Evolutionary conservation across 1,284 basidiomycete species (phyloP).

Genomic region (Cryptococcus sp.): DNA sequence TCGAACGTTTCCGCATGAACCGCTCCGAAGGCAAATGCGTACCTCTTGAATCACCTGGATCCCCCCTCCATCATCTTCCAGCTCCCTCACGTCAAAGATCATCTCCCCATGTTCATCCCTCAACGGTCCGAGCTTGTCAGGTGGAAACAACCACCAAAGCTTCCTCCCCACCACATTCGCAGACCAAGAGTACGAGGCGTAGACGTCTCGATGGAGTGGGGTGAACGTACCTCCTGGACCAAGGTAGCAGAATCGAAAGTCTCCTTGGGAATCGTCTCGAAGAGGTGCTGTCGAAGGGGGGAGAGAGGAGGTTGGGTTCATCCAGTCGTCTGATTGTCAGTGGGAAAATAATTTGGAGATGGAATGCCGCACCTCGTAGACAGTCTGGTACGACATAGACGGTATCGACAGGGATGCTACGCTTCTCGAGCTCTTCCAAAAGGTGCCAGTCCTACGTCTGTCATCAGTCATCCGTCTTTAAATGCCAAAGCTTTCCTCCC

Average conservation of each 20-base stretch:
- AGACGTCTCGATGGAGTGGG: constrained; percentile 53
- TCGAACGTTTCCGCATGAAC: too few relatives aligned
- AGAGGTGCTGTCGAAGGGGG: constrained; percentile 2
- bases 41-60: constrained; percentile 37
- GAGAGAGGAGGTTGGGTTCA: constrained; percentile 46
- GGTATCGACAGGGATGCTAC: constrained; percentile 23
- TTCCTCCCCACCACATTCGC: constrained; percentile 55
- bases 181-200: constrained; percentile 55
- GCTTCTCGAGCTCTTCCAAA: constrained; percentile 35
- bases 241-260: constrained; percentile 47
- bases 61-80: constrained; percentile 31
- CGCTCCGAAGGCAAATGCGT: constrained; percentile 7
- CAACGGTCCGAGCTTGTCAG: constrained; percentile 36
- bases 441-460: constrained; percentile 52
- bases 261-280: constrained; percentile 11
- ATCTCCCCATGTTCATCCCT: constrained; percentile 26
- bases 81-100: constrained; percentile 42
- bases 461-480: background rate
- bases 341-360: too few relatives aligned
- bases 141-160: constrained; percentile 54
- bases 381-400: constrained; percentile 50
- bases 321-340: constrained; percentile 55
- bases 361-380: constrained; percentile 36
- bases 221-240: constrained; percentile 49
- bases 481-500: background rate